Conservation (phyloP, 2,329 filamentous ascomycete species). For the Exophiala aquamarina region DNA sequence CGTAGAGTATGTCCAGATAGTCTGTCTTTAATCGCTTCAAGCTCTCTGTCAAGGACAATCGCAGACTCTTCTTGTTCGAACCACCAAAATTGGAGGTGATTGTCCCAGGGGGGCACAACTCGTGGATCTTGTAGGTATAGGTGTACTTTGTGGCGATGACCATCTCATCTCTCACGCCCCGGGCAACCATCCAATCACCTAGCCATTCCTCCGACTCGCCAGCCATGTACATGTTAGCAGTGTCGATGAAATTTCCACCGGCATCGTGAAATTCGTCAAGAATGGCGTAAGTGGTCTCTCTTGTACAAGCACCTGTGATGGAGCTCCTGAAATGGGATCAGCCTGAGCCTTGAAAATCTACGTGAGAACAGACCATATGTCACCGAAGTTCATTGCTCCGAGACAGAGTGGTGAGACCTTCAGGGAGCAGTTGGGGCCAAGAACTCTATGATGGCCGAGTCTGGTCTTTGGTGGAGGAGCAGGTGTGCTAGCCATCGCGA, state of each 20-base stretch:
- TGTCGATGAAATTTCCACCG: constrained; percentile 54
- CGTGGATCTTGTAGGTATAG: constrained; percentile 32
- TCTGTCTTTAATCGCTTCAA: constrained; percentile 35
- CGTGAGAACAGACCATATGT: constrained; percentile 25
- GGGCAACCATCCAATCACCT: constrained; percentile 52
- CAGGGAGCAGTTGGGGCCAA: constrained; percentile 53
- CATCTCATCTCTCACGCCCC: constrained; percentile 49
- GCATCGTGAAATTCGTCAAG: constrained; percentile 48
- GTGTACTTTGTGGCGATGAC: constrained; percentile 58
- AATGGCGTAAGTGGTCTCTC: constrained; percentile 45
- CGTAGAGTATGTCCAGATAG: constrained; percentile 38
- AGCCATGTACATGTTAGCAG: constrained; percentile 43
- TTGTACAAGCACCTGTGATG: constrained; percentile 36
- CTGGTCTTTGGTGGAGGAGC: constrained; percentile 37
- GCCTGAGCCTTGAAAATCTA: neutral
- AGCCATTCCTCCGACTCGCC: constrained; percentile 50
- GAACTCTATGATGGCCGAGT: constrained; percentile 53
- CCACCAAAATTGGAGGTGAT: constrained; percentile 42
- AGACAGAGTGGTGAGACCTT: constrained; percentile 57
- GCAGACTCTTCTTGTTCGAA: constrained; percentile 34
- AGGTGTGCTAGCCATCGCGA: constrained; percentile 21
- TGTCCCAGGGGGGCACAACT: constrained; percentile 18
- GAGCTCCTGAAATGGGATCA: constrained; percentile 38
- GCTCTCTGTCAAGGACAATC: constrained; percentile 32
- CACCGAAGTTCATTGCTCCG: constrained; percentile 56